phyloP scores from a whole-genome alignment of 768 basidiomycete species.

The Boletus tomentosulus region DNA sequence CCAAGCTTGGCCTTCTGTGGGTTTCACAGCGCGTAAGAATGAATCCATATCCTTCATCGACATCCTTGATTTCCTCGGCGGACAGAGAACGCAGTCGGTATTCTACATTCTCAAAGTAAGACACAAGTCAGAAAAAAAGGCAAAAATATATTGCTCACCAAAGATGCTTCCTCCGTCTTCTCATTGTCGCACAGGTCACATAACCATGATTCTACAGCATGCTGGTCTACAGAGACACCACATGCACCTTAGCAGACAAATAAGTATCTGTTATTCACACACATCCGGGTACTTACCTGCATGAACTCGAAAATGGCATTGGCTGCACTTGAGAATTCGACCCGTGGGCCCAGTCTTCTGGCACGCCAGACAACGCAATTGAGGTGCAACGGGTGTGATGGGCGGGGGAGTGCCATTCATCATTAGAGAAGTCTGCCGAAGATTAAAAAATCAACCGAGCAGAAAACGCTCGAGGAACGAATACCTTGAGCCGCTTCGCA shows the following conservation, averaged over 20 bases:
- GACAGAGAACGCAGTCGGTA: constrained; percentile 83
- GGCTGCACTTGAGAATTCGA: constrained; percentile 77
- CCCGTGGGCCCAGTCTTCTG: constrained; percentile 68
- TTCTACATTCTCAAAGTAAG: constrained; percentile 43
- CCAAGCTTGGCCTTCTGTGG: constrained; percentile 93
- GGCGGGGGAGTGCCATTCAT: constrained; percentile 62
- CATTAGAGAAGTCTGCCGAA: constrained; percentile 34
- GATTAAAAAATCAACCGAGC: not conserved
- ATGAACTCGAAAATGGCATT: constrained; percentile 77
- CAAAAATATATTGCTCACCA: constrained; percentile 45
- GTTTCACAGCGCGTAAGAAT: constrained; percentile 76
- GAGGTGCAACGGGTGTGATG: constrained; percentile 45
- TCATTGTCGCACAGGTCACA: constrained; percentile 89
- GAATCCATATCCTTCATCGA: constrained; percentile 51
- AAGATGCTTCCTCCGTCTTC: constrained; percentile 73
- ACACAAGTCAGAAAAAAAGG: not conserved
- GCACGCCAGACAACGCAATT: constrained; percentile 73
- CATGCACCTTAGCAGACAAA: constrained; percentile 46
- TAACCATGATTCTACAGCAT: constrained; percentile 67
- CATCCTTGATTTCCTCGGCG: constrained; percentile 38
- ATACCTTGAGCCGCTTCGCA: constrained; percentile 65
- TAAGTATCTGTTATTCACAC: constrained; percentile 2
- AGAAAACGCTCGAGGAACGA: not conserved
- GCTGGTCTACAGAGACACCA: constrained; percentile 64
- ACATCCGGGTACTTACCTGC: constrained; percentile 45